Conservation (phyloP, 116 monocot species). For the Zostera marina region DNA sequence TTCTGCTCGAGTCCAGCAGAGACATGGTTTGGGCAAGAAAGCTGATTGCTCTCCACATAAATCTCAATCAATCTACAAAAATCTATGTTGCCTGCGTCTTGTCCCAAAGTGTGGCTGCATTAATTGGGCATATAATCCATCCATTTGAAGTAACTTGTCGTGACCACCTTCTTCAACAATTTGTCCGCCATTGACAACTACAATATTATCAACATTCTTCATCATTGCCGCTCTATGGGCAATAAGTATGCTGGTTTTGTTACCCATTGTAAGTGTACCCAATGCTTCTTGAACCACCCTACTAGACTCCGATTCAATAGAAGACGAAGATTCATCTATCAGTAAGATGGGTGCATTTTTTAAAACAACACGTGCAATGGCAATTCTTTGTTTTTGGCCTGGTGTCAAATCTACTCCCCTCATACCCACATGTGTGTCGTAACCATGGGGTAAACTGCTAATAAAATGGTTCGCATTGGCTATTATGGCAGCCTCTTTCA, state of each 20-base stretch:
- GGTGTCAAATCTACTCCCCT: slow-evolving; percentile 91
- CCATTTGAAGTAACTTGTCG: slow-evolving; percentile 66
- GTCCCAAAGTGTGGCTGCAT: slow-evolving; percentile 97
- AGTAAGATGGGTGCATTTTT: slow-evolving; percentile 96
- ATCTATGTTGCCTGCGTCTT: slow-evolving; percentile 60
- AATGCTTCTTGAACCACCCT: slow-evolving; percentile 92
- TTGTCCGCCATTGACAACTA: slow-evolving; percentile 77
- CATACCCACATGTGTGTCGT: slow-evolving; percentile 95
- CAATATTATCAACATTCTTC: slow-evolving; percentile 92
- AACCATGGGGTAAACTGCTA: slow-evolving; percentile 92
- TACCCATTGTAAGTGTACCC: slow-evolving; percentile 89
- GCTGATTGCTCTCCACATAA: slow-evolving; percentile 9
- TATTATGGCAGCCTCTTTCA: slow-evolving; percentile 95
- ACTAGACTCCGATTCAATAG: slow-evolving; percentile 90
- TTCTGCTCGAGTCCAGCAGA: too few species aligned
- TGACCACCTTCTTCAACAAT: slow-evolving; percentile 93
- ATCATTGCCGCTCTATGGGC: slow-evolving; percentile 95
- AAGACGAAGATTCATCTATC: slow-evolving; percentile 84
- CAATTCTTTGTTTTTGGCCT: slow-evolving; percentile 93
- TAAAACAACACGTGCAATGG: slow-evolving; percentile 79
- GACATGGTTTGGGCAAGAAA: neutral
- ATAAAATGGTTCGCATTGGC: slow-evolving; percentile 99
- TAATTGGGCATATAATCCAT: slow-evolving; percentile 81
- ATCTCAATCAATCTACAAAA: slow-evolving; percentile 25
- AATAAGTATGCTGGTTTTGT: slow-evolving; percentile 87